phyloP scores from a whole-genome alignment of 2,329 filamentous ascomycete species.

The Huntiella abstrusa region DNA sequence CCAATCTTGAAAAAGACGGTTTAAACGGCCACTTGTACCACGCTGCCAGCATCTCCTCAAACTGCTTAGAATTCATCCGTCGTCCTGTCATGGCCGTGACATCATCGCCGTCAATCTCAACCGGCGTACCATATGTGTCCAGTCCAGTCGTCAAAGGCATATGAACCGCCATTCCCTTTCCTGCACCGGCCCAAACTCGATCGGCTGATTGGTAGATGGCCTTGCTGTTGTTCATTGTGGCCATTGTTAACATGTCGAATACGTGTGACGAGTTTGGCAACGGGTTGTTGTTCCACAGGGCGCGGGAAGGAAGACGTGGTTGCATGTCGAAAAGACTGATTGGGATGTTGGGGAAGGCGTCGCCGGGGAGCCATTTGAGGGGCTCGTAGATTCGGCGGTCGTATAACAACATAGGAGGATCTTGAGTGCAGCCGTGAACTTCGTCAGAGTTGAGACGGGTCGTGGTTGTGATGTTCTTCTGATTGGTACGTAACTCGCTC shows the following conservation, averaged over 20 bases:
- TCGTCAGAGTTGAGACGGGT: slow-evolving; percentile 32
- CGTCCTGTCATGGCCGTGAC: slow-evolving; percentile 26
- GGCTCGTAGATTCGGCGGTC: slow-evolving; percentile 57
- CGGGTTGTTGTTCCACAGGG: slow-evolving; percentile 30
- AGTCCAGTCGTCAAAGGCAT: slow-evolving; percentile 32
- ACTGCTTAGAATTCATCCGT: slow-evolving; percentile 32
- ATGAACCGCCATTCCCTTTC: slow-evolving; percentile 29
- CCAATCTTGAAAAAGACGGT: slow-evolving; percentile 29
- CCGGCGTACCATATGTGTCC: slow-evolving; percentile 25
- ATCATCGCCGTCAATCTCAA: slow-evolving; percentile 16
- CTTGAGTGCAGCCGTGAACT: slow-evolving; percentile 28
- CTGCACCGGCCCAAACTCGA: slow-evolving; percentile 38
- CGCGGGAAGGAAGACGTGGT: slow-evolving; percentile 32
- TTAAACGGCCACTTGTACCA: slow-evolving; percentile 50
- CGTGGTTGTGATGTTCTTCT: slow-evolving; percentile 19
- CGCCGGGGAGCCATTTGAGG: slow-evolving; percentile 33
- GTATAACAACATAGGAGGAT: slow-evolving; percentile 39
- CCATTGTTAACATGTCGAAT: slow-evolving; percentile 23
- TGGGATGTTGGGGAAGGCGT: slow-evolving; percentile 46
- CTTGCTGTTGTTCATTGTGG: slow-evolving; percentile 20
- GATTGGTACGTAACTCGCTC: slow-evolving; percentile 17
- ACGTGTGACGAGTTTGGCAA: slow-evolving; percentile 25
- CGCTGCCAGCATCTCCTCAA: slow-evolving; percentile 36
- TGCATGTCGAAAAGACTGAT: slow-evolving; percentile 47
- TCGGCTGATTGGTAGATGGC: slow-evolving; percentile 28